A percentile compares a stretch with the other conserved stretches of the same genome.
Evolutionary conservation across 2,329 filamentous ascomycete species (phyloP).

Genomic region (Penicillium sp.): DNA sequence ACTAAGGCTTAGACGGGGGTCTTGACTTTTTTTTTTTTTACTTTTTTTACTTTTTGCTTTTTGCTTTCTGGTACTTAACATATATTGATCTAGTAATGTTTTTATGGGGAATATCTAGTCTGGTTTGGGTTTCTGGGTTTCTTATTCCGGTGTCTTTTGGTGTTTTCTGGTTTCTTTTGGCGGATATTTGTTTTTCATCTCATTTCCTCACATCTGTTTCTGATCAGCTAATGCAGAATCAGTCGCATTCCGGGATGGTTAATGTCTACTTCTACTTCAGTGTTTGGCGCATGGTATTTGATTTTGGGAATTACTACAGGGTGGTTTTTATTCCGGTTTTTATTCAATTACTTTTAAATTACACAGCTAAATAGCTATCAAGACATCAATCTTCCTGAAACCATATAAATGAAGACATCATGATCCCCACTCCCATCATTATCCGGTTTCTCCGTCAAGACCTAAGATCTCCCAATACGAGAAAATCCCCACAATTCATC

Average conservation of each 20-base stretch:
- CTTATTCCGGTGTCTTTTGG: background rate
- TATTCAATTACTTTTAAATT: background rate
- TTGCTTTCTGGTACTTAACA: background rate
- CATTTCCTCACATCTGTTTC: background rate
- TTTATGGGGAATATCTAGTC: background rate
- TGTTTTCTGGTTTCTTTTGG: background rate
- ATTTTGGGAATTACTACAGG: background rate
- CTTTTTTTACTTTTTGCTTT: background rate
- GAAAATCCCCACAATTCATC: too few species aligned
- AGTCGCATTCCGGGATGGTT: background rate
- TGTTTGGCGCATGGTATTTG: background rate
- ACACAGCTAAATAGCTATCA: background rate
- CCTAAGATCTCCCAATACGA: too few species aligned
- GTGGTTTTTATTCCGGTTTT: background rate
- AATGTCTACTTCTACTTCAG: slow-evolving; percentile 12
- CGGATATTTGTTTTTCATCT: background rate
- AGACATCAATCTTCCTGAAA: background rate
- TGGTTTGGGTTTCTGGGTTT: too few species aligned
- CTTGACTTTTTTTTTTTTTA: background rate
- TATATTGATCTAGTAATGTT: background rate
- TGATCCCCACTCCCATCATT: too few species aligned
- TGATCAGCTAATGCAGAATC: background rate
- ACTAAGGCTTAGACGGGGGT: slow-evolving; percentile 12
- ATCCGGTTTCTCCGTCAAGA: too few species aligned
- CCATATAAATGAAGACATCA: background rate